Base-by-base conservation (phyloP, 2,329 filamentous ascomycete genomes). In the Ascochyta koolunga region DNA sequence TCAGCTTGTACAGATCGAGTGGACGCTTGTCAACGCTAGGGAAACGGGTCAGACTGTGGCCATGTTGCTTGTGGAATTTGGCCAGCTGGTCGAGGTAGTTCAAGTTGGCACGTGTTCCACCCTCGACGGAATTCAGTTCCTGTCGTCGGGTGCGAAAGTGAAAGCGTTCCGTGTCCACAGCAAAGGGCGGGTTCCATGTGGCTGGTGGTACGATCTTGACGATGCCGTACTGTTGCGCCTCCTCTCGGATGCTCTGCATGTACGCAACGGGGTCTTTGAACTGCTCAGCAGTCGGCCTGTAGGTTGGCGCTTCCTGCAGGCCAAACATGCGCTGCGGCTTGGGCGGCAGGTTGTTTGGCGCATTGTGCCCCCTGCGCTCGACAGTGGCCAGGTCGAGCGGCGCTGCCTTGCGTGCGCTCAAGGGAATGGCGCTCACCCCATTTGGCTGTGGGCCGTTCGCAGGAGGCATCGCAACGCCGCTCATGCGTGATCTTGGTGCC, bases 11-110 rank as follows among this genome's bases (percentile, higher is more conserved):
- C 15, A 99, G 81, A 70, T 99, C 95, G 44, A 99, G 83, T 0
- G 95, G 95, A 54, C 96, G 92, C 78, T 99, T 99, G 77, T 99
- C 95, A 55, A 99, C 95, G 70, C 93, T 97, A 0, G 95, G 95
- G 61, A 97, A 89, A 42, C 95, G 89, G 68, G 95, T 96, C 50
- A 98, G 84, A 67, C 95, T 96, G 60, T 89, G 96, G 49, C 95
- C 95, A 74, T 96, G 90, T 72, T 98, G 93, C 69, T 95, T 96
- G 81, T 99, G 95, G 73, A 95, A 99, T 77, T 96, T 98, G 67
- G 89, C 86, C 22, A 99, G 85, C 65, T 96, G 92, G 75, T 99
- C 95, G 60, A 98, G 86, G 74, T 99, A 99, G 63, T 93, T 96
- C 58, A 97, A 83, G 75, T 98, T 98, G 62, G 93, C 92, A 73